These are phyloP conservation scores for Geotrichum aggregatum DNA, from an alignment of 1,139 yeast genomes.

Conservation along the genomic window DNA sequence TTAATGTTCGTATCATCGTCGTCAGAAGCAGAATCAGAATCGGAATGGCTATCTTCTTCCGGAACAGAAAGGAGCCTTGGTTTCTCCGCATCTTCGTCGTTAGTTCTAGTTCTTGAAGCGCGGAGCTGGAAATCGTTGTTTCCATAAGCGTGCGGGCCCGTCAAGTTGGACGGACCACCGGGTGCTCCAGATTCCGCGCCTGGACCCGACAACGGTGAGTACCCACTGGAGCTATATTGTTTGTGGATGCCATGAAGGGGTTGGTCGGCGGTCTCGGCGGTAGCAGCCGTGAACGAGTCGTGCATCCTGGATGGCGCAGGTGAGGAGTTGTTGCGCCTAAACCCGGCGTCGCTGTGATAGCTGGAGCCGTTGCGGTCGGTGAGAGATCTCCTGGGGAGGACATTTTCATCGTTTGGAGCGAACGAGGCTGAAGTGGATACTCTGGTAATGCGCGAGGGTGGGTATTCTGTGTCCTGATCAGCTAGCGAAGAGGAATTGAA, in stretches of 20 bases:
- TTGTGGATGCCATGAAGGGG: not conserved
- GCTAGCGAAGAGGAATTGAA: no score
- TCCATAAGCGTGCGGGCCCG: conserved; percentile 7
- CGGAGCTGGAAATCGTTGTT: not conserved
- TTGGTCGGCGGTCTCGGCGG: not conserved
- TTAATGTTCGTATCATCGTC: conserved; percentile 28
- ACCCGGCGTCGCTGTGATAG: not conserved
- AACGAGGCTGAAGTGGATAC: not conserved
- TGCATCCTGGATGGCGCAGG: not conserved
- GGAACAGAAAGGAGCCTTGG: not conserved
- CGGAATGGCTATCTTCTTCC: not conserved
- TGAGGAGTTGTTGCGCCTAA: conserved; percentile 8
- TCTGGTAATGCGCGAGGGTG: no score
- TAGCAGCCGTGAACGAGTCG: no score
- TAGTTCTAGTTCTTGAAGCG: not conserved
- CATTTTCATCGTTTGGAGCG: conserved; percentile 8
- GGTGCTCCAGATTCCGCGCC: not conserved
- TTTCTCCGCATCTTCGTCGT: conserved; percentile 11
- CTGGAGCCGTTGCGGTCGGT: not conserved
- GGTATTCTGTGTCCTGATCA: no score
- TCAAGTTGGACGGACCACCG: not conserved
- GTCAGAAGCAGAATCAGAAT: conserved; percentile 27
- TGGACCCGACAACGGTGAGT: not conserved
- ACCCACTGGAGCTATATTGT: not conserved
- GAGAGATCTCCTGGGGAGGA: not conserved